Base-by-base conservation (phyloP, 2,329 filamentous ascomycete species). In the Fusarium fujikuroi region DNA sequence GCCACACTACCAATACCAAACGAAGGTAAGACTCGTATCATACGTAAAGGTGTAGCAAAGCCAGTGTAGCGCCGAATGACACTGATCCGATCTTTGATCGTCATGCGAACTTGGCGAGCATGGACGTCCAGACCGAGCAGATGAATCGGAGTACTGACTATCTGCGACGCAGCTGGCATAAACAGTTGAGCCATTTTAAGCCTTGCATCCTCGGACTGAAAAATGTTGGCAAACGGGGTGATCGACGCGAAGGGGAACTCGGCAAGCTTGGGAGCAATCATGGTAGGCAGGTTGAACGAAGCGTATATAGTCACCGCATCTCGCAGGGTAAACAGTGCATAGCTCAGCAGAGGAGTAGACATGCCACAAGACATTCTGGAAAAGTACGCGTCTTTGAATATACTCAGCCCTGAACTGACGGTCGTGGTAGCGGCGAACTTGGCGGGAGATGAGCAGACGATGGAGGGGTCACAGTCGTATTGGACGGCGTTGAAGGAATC, bases 231-330 rank as follows among this genome's bases (percentile, higher is more conserved):
- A 47, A 77, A 73, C 1, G 75, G 75, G 2, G 62, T 67, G 15
- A 74, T 53, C 1, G 62, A 67, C 3, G 74, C 44, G 18, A 77
- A 66, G 0, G 75, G 67, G 12, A 76, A 54, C n/a, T 77, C 67
- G 36, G 75, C 71, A 28, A 77, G 63, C 34, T 73, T 76, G 11
- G 75, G 75, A 3, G 75, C 75, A 15, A 77, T 65, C 40, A 76
- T 65, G 3, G 73, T 61, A 32, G 75, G 75, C 23, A 77, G 37
- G 46, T 77, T 76, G 74, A 77, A 77, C 23, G 75, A 77, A 21
- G 75, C 75, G 43, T 73, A 77, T 18, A 77, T 68, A 34, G 75
- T 77, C 19, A 77, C 61, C 15, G 76, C 75, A 52, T 77, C 75
- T 10, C 75, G 60, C 5, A 73, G 64, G 9, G 74, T 69, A 32